Conservation (phyloP, 257 asterid species). For the Penstemon barbatus region DNA sequence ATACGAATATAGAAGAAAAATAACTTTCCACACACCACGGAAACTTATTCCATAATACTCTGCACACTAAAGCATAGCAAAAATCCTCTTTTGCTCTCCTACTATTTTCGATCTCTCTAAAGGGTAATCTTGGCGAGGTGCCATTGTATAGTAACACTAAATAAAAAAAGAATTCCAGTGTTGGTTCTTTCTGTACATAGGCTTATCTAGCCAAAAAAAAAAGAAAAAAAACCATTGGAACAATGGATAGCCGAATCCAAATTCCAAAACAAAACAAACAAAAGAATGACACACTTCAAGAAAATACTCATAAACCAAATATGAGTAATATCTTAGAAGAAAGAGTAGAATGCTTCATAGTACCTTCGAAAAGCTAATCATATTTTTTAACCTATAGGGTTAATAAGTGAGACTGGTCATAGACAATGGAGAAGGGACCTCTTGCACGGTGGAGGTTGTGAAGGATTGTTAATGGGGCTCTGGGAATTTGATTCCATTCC, state of each 20-base stretch:
- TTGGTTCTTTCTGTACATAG: constrained; percentile 82
- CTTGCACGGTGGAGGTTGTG: constrained; percentile 92
- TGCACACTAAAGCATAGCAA: constrained; percentile 59
- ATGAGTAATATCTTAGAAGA: constrained; percentile 45
- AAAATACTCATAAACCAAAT: constrained; percentile 39
- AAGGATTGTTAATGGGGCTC: constrained; percentile 47
- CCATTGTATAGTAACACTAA: constrained; percentile 73
- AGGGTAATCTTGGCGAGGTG: constrained; percentile 73
- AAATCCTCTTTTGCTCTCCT: constrained; percentile 50
- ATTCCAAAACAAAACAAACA: constrained; percentile 52
- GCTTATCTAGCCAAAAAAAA: constrained; percentile 61
- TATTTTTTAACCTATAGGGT: constrained; percentile 22
- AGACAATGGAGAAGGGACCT: constrained; percentile 95
- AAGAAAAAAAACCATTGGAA: constrained; percentile 33
- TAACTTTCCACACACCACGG: constrained; percentile 36
- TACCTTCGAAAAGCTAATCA: constrained; percentile 48
- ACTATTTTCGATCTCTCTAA: constrained; percentile 49
- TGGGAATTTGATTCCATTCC: constrained; percentile 74
- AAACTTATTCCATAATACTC: constrained; percentile 48
- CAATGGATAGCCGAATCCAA: constrained; percentile 56
- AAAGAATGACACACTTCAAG: constrained; percentile 63
- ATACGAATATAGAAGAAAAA: constrained; percentile 37
- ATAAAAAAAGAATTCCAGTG: constrained; percentile 49
- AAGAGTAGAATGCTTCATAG: constrained; percentile 64
- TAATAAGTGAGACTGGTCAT: constrained; percentile 46